These are phyloP conservation scores for Vitis amurensis DNA, from an alignment of 164 flowering plant species.

Conservation along the genomic window DNA sequence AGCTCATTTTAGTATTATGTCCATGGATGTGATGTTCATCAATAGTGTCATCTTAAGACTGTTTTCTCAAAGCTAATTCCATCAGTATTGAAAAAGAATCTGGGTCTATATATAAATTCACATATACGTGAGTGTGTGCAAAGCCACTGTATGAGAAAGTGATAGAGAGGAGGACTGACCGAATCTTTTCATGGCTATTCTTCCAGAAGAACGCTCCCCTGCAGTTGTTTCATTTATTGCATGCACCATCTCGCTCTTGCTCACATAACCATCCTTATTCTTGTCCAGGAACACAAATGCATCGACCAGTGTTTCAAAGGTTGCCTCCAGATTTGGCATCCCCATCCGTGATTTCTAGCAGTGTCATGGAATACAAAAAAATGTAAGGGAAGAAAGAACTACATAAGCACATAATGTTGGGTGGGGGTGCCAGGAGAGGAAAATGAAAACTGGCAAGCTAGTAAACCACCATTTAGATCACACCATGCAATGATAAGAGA, in stretches of 20 bases:
- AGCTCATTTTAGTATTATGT: too few relatives aligned
- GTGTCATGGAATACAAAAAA: constrained; percentile 41
- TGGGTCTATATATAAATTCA: too few relatives aligned
- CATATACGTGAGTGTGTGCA: not conserved
- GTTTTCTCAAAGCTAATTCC: too few relatives aligned
- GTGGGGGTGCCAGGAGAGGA: not conserved
- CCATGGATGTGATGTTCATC: too few relatives aligned
- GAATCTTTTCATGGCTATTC: constrained; percentile 89
- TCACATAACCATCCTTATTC: constrained; percentile 93
- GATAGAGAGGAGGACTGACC: constrained; percentile 50
- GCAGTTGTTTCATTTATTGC: constrained; percentile 79
- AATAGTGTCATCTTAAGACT: too few relatives aligned
- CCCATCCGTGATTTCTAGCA: constrained; percentile 69
- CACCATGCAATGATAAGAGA: too few relatives aligned
- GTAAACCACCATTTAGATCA: too few relatives aligned
- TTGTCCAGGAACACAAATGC: constrained; percentile 94
- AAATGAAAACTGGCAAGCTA: not conserved
- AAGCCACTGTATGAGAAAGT: constrained; percentile 2
- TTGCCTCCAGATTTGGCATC: constrained; percentile 73
- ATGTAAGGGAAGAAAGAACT: not conserved
- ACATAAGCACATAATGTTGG: not conserved
- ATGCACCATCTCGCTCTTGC: constrained; percentile 88
- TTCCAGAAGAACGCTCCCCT: constrained; percentile 85
- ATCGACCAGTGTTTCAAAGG: constrained; percentile 89
- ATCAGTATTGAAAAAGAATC: too few relatives aligned